A percentile compares a stretch with the other conserved stretches of the same genome.
These are phyloP conservation scores for Nasturtium officinale DNA, from an alignment of 345 rosid genomes.

Conservation along the genomic window DNA sequence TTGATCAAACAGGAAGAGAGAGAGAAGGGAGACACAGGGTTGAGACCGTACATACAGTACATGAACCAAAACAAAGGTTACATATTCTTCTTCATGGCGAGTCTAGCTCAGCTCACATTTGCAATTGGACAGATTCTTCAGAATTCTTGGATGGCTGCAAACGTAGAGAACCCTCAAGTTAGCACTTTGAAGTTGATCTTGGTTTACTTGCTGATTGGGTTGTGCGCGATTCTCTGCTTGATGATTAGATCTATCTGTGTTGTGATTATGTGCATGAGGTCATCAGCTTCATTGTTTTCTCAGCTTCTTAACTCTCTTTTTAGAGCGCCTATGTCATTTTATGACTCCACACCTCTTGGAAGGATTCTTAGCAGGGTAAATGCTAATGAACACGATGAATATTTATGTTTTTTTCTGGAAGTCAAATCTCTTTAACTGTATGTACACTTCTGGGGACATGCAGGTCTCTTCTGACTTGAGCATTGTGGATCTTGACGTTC, in stretches of 20 bases:
- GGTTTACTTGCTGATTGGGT: slow-evolving; percentile 67
- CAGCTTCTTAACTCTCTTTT: slow-evolving; percentile 71
- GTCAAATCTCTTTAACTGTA: slow-evolving; percentile 6
- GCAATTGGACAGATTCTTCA: slow-evolving; percentile 63
- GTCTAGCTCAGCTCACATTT: slow-evolving; percentile 51
- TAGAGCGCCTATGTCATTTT: slow-evolving; percentile 84
- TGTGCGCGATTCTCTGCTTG: slow-evolving; percentile 52
- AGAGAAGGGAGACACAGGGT: slow-evolving; percentile 80
- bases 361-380: slow-evolving; percentile 62
- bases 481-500: slow-evolving; percentile 86
- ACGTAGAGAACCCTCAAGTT: slow-evolving; percentile 64
- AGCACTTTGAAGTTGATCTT: slow-evolving; percentile 56
- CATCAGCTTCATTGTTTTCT: slow-evolving; percentile 71
- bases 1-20: slow-evolving; percentile 82
- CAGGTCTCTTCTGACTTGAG: slow-evolving; percentile 87
- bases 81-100: slow-evolving; percentile 60
- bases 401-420: neutral
- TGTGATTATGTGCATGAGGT: slow-evolving; percentile 58
- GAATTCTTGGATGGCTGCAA: slow-evolving; percentile 81
- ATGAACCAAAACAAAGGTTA: slow-evolving; percentile 74
- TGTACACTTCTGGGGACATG: neutral
- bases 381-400: slow-evolving; percentile 40
- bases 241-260: slow-evolving; percentile 55
- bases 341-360: slow-evolving; percentile 89
- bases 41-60: slow-evolving; percentile 69